These are phyloP conservation scores for Botryotinia globosa DNA, from an alignment of 2,329 filamentous ascomycete genomes.

Conservation along the genomic window DNA sequence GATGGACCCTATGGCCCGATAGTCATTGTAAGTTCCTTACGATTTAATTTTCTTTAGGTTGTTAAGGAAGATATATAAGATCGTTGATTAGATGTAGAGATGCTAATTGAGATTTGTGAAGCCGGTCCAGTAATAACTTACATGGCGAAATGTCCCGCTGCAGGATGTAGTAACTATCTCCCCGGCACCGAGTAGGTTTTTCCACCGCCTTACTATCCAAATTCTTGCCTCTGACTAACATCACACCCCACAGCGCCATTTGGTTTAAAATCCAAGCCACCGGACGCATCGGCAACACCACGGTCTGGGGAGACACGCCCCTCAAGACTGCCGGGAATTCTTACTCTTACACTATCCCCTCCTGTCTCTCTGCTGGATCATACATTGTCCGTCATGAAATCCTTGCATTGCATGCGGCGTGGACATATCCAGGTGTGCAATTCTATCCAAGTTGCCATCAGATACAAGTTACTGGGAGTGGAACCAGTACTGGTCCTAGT, in stretches of 20 bases:
- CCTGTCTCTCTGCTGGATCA: slow-evolving; percentile 51
- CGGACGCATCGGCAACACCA: slow-evolving; percentile 27
- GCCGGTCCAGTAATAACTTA: slow-evolving; percentile 56
- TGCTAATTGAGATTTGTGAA: not conserved
- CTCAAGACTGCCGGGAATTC: slow-evolving; percentile 42
- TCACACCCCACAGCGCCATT: not conserved
- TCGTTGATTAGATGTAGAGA: not conserved
- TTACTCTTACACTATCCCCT: slow-evolving; percentile 50
- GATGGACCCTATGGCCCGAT: slow-evolving; percentile 53
- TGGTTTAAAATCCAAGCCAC: slow-evolving; percentile 51
- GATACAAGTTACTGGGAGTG: slow-evolving; percentile 47
- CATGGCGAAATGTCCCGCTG: slow-evolving; percentile 53
- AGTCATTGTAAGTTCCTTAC: slow-evolving; percentile 29
- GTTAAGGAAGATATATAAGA: too few species aligned
- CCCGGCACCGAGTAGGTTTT: slow-evolving; percentile 43
- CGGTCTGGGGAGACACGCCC: slow-evolving; percentile 33
- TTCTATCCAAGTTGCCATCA: slow-evolving; percentile 41
- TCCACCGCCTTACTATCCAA: fast-evolving
- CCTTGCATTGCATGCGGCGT: slow-evolving; percentile 47
- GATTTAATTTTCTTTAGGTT: too few species aligned
- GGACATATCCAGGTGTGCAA: slow-evolving; percentile 33
- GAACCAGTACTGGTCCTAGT: slow-evolving; percentile 43
- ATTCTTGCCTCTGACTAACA: not conserved
- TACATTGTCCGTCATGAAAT: slow-evolving; percentile 56
- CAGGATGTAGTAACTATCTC: slow-evolving; percentile 49